Evolutionary conservation across 495 filamentous ascomycete species (phyloP).

Genomic region (Lasiosphaeris hirsuta): DNA sequence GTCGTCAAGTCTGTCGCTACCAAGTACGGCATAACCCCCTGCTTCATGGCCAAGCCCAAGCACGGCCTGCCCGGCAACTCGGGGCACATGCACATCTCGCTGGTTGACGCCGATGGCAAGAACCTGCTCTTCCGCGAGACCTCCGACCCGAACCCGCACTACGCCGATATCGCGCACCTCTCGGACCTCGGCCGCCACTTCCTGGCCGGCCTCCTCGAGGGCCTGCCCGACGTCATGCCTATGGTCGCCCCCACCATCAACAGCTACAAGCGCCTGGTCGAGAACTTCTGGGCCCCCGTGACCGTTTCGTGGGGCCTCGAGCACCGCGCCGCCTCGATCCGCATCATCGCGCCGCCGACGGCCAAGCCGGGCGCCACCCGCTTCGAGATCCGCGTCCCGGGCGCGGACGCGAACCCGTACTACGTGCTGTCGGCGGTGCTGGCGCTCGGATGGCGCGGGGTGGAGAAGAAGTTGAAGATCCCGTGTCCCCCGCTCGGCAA

Average conservation of each 20-base stretch:
- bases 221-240: conserved; percentile 93
- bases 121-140: conserved; percentile 77
- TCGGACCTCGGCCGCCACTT: conserved; percentile 91
- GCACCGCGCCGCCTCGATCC: conserved; percentile 87
- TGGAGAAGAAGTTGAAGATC: conserved; percentile 85
- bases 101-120: conserved; percentile 64
- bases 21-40: conserved; percentile 87
- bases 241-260: conserved; percentile 91
- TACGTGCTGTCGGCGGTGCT: conserved; percentile 85
- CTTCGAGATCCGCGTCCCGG: conserved; percentile 87
- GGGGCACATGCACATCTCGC: conserved; percentile 90
- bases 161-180: conserved; percentile 71
- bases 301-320: conserved; percentile 96
- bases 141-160: conserved; percentile 64
- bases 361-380: conserved; percentile 78
- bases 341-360: conserved; percentile 84
- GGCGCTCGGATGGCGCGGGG: conserved; percentile 81
- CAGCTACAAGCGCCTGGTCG: conserved; percentile 93
- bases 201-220: conserved; percentile 83
- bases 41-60: conserved; percentile 98
- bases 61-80: conserved; percentile 88
- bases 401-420: conserved; percentile 86
- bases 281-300: conserved; percentile 98
- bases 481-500: conserved; percentile 77
- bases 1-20: conserved; percentile 81